phyloP scores from a whole-genome alignment of 2,329 filamentous ascomycete genomes.

The Clarireedia monteithiana region DNA sequence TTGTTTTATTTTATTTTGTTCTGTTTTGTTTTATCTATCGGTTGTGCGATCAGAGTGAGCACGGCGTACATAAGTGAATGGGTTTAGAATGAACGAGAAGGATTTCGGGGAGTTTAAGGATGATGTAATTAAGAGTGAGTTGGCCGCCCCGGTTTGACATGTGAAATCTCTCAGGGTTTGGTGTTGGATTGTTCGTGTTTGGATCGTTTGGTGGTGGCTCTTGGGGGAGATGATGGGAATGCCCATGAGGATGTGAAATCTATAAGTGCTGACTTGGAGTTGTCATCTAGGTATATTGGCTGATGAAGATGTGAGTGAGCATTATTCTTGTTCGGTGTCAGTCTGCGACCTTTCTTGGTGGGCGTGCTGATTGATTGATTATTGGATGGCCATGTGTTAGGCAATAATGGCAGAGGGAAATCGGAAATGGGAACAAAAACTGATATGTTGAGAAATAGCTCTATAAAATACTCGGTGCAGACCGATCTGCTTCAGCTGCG shows the following conservation, averaged over 20 bases:
- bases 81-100: constrained; percentile 4
- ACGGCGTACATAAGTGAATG: neutral
- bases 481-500: constrained; percentile 26
- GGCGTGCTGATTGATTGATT: neutral
- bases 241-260: neutral
- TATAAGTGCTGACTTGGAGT: constrained; percentile 3
- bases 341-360: neutral
- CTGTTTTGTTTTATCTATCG: neutral
- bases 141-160: constrained; percentile 18
- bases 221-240: neutral
- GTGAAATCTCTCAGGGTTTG: constrained; percentile 16
- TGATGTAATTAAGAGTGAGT: constrained; percentile 24
- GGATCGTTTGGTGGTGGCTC: neutral
- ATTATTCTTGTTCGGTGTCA: neutral
- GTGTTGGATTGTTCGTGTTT: neutral
- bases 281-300: constrained; percentile 24
- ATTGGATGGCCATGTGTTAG: no score
- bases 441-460: constrained; percentile 21
- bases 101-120: neutral
- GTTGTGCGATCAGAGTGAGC: neutral
- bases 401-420: neutral
- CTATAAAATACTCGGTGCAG: constrained; percentile 33
- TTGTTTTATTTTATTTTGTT: no score
- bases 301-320: constrained; percentile 29
- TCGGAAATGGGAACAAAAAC: neutral